phyloP scores from a whole-genome alignment of 352 stramenopile genomes.

The Stephanocyclus meneghinianus region DNA sequence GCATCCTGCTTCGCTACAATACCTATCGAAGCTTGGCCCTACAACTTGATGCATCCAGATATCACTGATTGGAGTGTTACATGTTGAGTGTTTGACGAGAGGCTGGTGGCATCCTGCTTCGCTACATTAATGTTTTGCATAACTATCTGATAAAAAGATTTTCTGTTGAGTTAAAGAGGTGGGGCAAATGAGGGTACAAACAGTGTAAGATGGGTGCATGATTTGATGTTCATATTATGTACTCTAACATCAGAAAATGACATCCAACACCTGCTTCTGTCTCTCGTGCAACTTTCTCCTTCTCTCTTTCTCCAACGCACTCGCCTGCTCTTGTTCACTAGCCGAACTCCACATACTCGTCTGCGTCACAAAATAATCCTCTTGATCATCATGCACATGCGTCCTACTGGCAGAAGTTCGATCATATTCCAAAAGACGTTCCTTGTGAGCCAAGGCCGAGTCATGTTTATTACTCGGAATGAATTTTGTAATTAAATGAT shows the following conservation, averaged over 20 bases:
- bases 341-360: slow-evolving; percentile 61
- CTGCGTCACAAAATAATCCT: slow-evolving; percentile 62
- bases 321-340: slow-evolving; percentile 53
- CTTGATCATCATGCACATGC: slow-evolving; percentile 76
- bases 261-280: slow-evolving; percentile 50
- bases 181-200: too few relatives aligned
- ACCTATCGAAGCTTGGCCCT: too few relatives aligned
- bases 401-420: slow-evolving; percentile 60
- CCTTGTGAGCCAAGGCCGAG: slow-evolving; percentile 58
- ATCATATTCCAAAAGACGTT: slow-evolving; percentile 71
- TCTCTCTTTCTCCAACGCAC: slow-evolving; percentile 52
- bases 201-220: too few relatives aligned
- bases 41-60: too few relatives aligned
- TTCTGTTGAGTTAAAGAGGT: neutral
- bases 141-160: too few relatives aligned
- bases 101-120: too few relatives aligned
- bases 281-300: slow-evolving; percentile 48
- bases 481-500: slow-evolving; percentile 34
- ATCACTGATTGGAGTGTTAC: neutral
- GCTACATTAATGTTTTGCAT: too few relatives aligned
- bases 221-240: too few relatives aligned
- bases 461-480: slow-evolving; percentile 11
- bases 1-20: too few relatives aligned
- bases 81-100: too few relatives aligned
- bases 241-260: slow-evolving; percentile 44